Evolutionary conservation across 805 yeast species (phyloP), one percentile per base, ranked within the genome.

Genomic region (Saturnispora silvae): DNA sequence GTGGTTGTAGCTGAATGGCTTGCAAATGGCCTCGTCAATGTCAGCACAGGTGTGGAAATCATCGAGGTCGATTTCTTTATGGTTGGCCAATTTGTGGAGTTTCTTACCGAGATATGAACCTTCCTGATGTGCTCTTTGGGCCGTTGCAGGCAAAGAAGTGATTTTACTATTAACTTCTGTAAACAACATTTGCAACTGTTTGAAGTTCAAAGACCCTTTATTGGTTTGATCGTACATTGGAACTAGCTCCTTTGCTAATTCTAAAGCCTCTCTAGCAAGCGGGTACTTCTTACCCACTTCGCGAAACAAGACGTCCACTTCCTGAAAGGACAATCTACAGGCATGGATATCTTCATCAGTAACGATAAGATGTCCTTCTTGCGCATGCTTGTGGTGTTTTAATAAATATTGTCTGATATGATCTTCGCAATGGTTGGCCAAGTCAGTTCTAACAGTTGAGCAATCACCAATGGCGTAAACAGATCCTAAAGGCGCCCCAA

Each of bases 321-420:
- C 78, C 5, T 53, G 48, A 41, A 66, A 64, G 3, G 69, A 60
- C 36, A 76, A 53, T 29, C 61, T 58, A 46, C 73, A 57, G 38
- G 67, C 64, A 41, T 62, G 67, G 41, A 73, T 66, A 40, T 72
- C 78, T 26, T 64, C 67, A 46, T 71, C 75, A 3, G 72, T 66
- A 35, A 70, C 59, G 38, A 68, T 49, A 16, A 40, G 37, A 32
- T 47, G 49, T 41, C 74, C 68, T 9, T 38, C 23, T 2, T 11
- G 25, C 9, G 24, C 18, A 11, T 32, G 28, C 29, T 74, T 76
- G 62, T 96, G 76, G 45, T 84, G 83, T 38, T 87, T 85, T 60
- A 86, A 83, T 63, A 96, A 96, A 42, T 95, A 86, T 42, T 96
- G 96, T 96, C 97, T 87, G 44, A 89, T 94, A 48, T 87, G 70